Conservation (phyloP, 257 asterid species). For the Solanum clarkiae region DNA sequence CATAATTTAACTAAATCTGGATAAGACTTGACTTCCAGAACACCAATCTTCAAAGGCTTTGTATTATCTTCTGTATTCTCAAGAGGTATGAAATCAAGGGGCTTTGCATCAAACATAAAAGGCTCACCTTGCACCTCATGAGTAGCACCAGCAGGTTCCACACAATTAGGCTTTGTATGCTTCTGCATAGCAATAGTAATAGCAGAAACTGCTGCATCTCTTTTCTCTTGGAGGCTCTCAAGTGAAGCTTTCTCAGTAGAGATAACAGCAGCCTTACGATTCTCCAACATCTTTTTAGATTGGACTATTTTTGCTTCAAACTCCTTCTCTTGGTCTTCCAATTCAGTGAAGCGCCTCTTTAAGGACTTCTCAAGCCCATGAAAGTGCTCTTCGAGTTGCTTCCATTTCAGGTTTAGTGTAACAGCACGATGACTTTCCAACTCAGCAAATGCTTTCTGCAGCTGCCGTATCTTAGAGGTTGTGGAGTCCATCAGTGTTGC, state of each 20-base stretch:
- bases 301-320: constrained; percentile 63
- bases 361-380: constrained; percentile 85
- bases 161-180: constrained; percentile 29
- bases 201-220: constrained; percentile 91
- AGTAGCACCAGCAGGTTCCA: constrained; percentile 13
- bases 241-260: constrained; percentile 80
- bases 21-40: constrained; percentile 46
- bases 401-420: constrained; percentile 85
- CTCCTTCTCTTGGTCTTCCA: constrained; percentile 90
- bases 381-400: constrained; percentile 94
- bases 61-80: constrained; percentile 15
- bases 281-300: constrained; percentile 57
- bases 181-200: constrained; percentile 53
- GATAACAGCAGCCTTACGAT: constrained; percentile 64
- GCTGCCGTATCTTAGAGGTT: constrained; percentile 78
- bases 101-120: constrained; percentile 22
- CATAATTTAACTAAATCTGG: constrained; percentile 80
- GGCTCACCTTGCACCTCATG: constrained; percentile 31
- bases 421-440: constrained; percentile 87
- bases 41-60: constrained; percentile 20
- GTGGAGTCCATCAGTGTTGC: constrained; percentile 64
- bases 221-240: constrained; percentile 83
- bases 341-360: constrained; percentile 88
- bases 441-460: constrained; percentile 94
- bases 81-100: constrained; percentile 22